Conservation (phyloP, 257 asterid species). For the Solanum infundibuliforme region DNA sequence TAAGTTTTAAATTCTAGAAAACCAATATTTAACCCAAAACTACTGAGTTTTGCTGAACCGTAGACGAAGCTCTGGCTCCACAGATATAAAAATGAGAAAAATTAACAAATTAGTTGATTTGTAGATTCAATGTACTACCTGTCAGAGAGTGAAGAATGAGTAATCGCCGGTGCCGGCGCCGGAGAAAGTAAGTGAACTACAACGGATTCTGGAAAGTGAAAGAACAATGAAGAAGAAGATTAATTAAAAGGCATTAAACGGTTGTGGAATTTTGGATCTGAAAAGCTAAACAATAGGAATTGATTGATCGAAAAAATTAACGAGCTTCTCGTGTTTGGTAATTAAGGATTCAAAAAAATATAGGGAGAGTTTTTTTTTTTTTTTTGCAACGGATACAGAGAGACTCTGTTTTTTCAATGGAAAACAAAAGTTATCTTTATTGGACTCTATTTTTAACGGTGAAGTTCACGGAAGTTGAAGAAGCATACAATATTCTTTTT, state of each 20-base stretch:
- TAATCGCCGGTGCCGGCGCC: not conserved
- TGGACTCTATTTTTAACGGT: conserved; percentile 6
- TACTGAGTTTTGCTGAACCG: not conserved
- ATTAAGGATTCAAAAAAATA: conserved; percentile 15
- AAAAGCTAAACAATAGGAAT: not conserved
- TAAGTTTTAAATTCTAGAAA: not conserved
- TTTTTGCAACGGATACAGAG: conserved; percentile 7
- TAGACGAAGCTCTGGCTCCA: not conserved
- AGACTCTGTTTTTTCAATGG: not conserved
- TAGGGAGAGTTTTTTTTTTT: conserved; percentile 13
- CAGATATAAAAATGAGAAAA: not conserved
- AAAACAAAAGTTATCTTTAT: conserved; percentile 12
- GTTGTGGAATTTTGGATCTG: conserved; percentile 23
- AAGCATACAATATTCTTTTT: not conserved
- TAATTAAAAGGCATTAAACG: not conserved
- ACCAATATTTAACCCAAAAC: not conserved
- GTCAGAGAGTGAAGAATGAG: not conserved
- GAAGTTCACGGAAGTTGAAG: not conserved
- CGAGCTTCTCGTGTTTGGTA: conserved; percentile 46
- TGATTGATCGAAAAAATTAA: not conserved
- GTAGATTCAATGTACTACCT: not conserved
- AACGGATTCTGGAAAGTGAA: not conserved
- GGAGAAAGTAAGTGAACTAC: not conserved
- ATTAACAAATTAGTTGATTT: too few relatives aligned
- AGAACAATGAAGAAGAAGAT: not conserved